Evolutionary conservation across 1,139 yeast genomes (phyloP), one percentile per base, ranked within the genome.

Genomic region (Debaryomycetaceae sp.): DNA sequence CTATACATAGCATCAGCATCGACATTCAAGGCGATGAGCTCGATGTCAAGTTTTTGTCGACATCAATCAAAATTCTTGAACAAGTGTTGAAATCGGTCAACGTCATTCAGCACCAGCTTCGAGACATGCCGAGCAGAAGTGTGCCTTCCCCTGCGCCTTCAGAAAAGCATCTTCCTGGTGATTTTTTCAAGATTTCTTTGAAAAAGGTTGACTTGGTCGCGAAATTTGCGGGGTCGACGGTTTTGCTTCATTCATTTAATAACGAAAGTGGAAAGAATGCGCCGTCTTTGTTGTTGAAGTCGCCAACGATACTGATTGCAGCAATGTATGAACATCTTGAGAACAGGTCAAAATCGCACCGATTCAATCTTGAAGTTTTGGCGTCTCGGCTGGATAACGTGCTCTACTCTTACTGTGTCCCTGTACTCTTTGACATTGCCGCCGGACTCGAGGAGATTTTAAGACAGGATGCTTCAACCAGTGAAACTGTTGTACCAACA

Each of bases 331-430:
- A 38, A 5, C 58, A 58, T 34, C 39, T 47, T 13, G 52, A 51
- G 25, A 25, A 30, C 4, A 43, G 41, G 0, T 32, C 38, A 2
- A 55, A 53, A 25, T 58, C 63, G 16, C 81, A 75, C 43, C 47
- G 49, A 2, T 37, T 78, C 25, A 60, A 65, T 23, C 55, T 68
- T 24, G 81, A 78, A 33, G 56, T 80, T 1, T 51, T 68, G 19
- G 73, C 82, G 4, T 68, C 82, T n/a, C 67, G 85, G 1, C 81
- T 95, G 0, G 74, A 73, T 31, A 90, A 90, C 46, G 66, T 65
- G 0, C 46, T 90, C 4, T 68, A 70, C 35, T 72, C 95, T 0
- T 59, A 74, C 2, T 83, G 94, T 51, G 85, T 86, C 15, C 95
- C 95, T 0, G 80, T 85, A 8, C 45, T 85, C 7, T 49, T 61